Evolutionary conservation across 2,329 filamentous ascomycete species (phyloP).

Genomic region (Chaetomium sp.): DNA sequence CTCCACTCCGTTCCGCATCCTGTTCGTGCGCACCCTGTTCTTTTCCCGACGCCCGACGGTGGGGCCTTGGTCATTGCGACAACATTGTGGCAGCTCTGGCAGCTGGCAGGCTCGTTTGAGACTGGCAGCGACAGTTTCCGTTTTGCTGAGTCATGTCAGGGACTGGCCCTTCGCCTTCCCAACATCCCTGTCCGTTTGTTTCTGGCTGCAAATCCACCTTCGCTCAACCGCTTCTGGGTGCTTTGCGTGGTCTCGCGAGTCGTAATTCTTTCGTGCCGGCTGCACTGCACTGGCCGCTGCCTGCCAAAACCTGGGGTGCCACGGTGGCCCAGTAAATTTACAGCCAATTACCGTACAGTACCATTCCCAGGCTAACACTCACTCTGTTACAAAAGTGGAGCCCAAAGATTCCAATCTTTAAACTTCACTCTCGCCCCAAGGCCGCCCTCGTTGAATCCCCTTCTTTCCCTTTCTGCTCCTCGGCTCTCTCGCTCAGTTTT

Average conservation of each 20-base stretch:
- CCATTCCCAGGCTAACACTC: neutral
- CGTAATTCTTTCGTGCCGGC: neutral
- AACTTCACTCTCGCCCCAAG: constrained; percentile 20
- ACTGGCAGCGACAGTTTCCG: no score
- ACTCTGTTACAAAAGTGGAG: constrained; percentile 10
- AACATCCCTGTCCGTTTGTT: neutral
- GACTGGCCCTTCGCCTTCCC: no score
- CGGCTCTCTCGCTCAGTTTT: neutral
- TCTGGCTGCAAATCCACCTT: no score
- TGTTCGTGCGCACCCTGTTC: constrained; percentile 11
- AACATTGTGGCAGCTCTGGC: neutral
- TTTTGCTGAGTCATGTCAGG: no score
- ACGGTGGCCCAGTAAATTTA: neutral
- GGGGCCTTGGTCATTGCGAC: constrained; percentile 5
- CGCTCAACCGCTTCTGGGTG: no score
- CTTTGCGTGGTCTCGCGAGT: no score
- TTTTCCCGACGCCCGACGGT: constrained; percentile 21
- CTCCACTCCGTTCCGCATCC: constrained; percentile 22
- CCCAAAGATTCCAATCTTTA: constrained; percentile 23
- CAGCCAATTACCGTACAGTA: constrained; percentile 2
- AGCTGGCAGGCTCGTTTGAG: no score
- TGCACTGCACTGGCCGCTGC: neutral
- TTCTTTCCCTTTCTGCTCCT: constrained; percentile 11
- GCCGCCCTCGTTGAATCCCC: constrained; percentile 14
- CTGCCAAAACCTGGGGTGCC: neutral